Conservation (phyloP, 495 filamentous ascomycete species). For the Penicillium simplicissimum region DNA sequence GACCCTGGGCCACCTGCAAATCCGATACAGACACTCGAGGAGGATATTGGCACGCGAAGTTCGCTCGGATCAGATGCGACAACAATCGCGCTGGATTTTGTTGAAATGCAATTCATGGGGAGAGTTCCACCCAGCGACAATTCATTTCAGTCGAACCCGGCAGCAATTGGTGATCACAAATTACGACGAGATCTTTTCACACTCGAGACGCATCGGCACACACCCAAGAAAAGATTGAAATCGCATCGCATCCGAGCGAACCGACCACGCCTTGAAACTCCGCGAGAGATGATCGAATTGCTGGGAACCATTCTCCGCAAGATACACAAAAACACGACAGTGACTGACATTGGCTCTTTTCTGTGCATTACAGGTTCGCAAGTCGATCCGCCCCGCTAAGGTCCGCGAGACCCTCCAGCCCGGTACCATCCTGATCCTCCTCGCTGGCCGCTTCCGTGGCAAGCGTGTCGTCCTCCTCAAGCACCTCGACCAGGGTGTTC, state of each 20-base stretch:
- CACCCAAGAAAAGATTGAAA: slow-evolving; percentile 11
- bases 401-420: slow-evolving; percentile 84
- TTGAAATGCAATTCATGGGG: slow-evolving; percentile 12
- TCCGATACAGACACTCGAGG: slow-evolving; percentile 16
- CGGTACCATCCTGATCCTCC: slow-evolving; percentile 94
- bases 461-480: slow-evolving; percentile 99
- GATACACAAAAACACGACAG: slow-evolving; percentile 12
- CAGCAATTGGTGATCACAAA: slow-evolving; percentile 15
- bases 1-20: slow-evolving; percentile 28
- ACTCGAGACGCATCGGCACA: neutral
- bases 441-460: slow-evolving; percentile 99
- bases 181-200: slow-evolving; percentile 3
- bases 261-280: neutral
- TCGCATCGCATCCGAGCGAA: slow-evolving; percentile 10
- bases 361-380: slow-evolving; percentile 73
- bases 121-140: neutral
- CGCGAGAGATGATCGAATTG: slow-evolving; percentile 4
- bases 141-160: slow-evolving; percentile 11
- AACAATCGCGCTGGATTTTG: slow-evolving; percentile 27
- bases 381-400: slow-evolving; percentile 81
- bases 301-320: neutral
- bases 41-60: slow-evolving; percentile 26
- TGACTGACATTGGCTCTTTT: slow-evolving; percentile 36
- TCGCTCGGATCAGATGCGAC: slow-evolving; percentile 38
- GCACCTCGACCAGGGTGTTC: slow-evolving; percentile 91